Percentiles rank a stretch among this genome's conserved stretches.
Conservation (phyloP, 2,329 filamentous ascomycete genomes). For the Aspergillus brunneoviolaceus region DNA sequence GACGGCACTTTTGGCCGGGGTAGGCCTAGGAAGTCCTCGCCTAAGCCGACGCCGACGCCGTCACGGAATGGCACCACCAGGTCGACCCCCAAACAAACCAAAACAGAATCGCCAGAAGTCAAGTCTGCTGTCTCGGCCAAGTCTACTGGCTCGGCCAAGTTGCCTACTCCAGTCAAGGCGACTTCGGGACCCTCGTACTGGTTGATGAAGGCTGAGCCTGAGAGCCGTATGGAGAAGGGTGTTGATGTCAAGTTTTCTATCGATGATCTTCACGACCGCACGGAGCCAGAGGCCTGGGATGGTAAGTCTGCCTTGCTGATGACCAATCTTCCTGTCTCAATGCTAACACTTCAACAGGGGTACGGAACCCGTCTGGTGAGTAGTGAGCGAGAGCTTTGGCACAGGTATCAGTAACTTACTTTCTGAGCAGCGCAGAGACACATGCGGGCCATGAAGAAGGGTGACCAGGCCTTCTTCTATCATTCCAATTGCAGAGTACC, state of each 20-base stretch:
- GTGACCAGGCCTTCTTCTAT: conserved; percentile 95
- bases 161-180: too few species aligned
- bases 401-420: background rate
- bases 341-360: conserved; percentile 35
- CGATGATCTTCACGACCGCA: conserved; percentile 74
- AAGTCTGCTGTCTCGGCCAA: conserved; percentile 10
- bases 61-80: conserved; percentile 19
- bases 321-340: background rate
- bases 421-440: conserved; percentile 70
- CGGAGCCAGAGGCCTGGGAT: conserved; percentile 84
- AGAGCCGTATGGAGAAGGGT: conserved; percentile 81
- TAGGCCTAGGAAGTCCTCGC: conserved; percentile 25
- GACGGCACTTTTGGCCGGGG: conserved; percentile 21
- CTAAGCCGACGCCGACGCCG: background rate
- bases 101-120: conserved; percentile 15
- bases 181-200: conserved; percentile 58
- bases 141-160: too few species aligned
- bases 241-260: conserved; percentile 92
- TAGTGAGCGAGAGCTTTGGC: background rate
- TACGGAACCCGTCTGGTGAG: conserved; percentile 46
- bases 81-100: conserved; percentile 13
- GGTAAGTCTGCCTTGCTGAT: conserved; percentile 55
- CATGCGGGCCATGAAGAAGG: conserved; percentile 84
- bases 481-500: conserved; percentile 91
- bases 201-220: conserved; percentile 86